Base-by-base conservation (phyloP, 148 eudicot species). In the Nyssa sinensis region DNA sequence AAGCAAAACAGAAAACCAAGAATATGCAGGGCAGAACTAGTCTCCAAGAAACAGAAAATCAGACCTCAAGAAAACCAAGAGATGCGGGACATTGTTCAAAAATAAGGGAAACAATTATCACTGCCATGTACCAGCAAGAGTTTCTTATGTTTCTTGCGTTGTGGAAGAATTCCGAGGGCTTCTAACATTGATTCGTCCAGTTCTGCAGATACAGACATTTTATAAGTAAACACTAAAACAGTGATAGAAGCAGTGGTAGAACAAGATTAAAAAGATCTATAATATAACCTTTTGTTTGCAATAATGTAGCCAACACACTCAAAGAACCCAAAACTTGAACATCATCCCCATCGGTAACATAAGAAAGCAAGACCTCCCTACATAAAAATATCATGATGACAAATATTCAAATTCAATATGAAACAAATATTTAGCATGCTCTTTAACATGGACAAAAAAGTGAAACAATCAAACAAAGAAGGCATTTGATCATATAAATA, bases 101-200 rank as follows among this genome's bases (percentile, higher is more conserved):
- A 71, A 71, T 25, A 21, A n/a, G 65, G 27, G 35, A 37, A 35
- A 58, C 3, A n/a, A 60, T 37, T 37, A 60, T 29, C n/a, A 64
- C 27, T 6, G 64, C 28, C 47, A 78, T 86, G 79, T 88, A 95
- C 98, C 96, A 95, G 84, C 75, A 95, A 85, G 58, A 89, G 90
- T 75, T 95, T 95, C 85, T 92, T 95, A 85, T 95, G 94, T 62
- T 95, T 92, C 78, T 90, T 90, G 72, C 96, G 90, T 31, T 90
- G 93, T 34, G 97, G 98, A 74, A 95, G 97, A 83, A 92, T 90
- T 64, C 98, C 97, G 72, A 95, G 84, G 67, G 96, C 98, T 79
- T 95, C 98, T 71, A 95, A 80, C 91, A 90, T 92, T 79, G 97
- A 89, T 84, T 95, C 98, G 24, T 95, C 94, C 79, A 95, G 85